These are phyloP conservation scores for Davidsoniella australis DNA, from an alignment of 2,329 filamentous ascomycete genomes.

Conservation along the genomic window DNA sequence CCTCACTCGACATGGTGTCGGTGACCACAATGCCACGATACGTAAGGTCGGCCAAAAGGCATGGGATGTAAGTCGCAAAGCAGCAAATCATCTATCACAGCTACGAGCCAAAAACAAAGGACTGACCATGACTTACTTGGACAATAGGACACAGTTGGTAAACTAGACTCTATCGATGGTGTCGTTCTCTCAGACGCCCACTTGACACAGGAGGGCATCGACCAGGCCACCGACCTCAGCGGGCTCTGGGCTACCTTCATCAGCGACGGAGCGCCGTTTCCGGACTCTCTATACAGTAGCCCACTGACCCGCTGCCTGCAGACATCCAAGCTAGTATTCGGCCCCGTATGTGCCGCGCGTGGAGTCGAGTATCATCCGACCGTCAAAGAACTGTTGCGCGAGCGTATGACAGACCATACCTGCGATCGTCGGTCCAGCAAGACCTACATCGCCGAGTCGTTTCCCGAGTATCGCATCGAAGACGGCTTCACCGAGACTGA, in stretches of 20 bases:
- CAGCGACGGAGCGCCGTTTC: slow-evolving; percentile 30
- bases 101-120: not conserved
- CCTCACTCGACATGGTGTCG: slow-evolving; percentile 40
- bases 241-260: slow-evolving; percentile 33
- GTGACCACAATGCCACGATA: slow-evolving; percentile 31
- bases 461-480: slow-evolving; percentile 35
- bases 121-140: not conserved
- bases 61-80: slow-evolving; percentile 29
- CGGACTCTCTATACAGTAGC: slow-evolving; percentile 37
- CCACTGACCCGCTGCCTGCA: slow-evolving; percentile 41
- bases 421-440: slow-evolving; percentile 38
- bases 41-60: slow-evolving; percentile 36
- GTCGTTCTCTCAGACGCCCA: slow-evolving; percentile 26
- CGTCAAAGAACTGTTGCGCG: slow-evolving; percentile 41
- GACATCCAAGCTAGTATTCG: slow-evolving; percentile 36
- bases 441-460: slow-evolving; percentile 30
- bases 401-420: slow-evolving; percentile 42
- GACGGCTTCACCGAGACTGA: slow-evolving; percentile 38
- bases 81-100: not conserved
- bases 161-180: slow-evolving; percentile 23
- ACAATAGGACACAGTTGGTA: slow-evolving; percentile 21
- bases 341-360: slow-evolving; percentile 21
- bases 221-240: slow-evolving; percentile 35
- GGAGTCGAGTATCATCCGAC: slow-evolving; percentile 29
- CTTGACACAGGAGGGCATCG: slow-evolving; percentile 33